Percentiles rank a stretch among this genome's conserved stretches.
Evolutionary conservation across 495 filamentous ascomycete species (phyloP).

Genomic region (Parmelia sp.): DNA sequence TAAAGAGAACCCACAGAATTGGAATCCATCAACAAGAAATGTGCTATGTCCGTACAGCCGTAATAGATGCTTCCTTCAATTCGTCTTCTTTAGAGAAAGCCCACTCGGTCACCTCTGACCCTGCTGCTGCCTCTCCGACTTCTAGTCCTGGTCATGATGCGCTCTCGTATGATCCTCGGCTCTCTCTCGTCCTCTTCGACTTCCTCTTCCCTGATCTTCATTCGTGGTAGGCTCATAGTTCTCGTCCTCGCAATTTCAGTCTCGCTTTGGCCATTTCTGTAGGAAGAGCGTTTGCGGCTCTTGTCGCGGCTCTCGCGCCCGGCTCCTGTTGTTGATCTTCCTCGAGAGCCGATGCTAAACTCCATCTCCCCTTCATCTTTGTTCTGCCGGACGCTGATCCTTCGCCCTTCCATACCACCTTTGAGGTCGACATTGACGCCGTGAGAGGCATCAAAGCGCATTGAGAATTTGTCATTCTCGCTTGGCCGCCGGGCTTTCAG

Average conservation of each 20-base stretch:
- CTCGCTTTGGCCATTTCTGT: constrained; percentile 20
- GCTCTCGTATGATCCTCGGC: constrained; percentile 16
- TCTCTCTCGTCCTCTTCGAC: not conserved
- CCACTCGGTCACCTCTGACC: constrained; percentile 16
- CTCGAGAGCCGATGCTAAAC: constrained; percentile 19
- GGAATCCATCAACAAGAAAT: not conserved
- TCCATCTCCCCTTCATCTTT: constrained; percentile 26
- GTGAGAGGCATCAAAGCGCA: constrained; percentile 36
- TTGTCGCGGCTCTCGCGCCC: constrained; percentile 15
- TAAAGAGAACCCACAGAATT: not conserved
- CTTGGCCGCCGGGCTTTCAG: constrained; percentile 21
- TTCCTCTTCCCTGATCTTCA: not conserved
- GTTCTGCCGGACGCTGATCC: constrained; percentile 83
- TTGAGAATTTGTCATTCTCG: constrained; percentile 19
- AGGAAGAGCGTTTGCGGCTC: constrained; percentile 19
- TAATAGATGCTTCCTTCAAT: not conserved
- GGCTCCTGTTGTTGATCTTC: not conserved
- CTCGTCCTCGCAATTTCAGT: constrained; percentile 17
- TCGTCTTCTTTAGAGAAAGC: not conserved
- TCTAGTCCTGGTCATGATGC: constrained; percentile 15
- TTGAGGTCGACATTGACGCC: constrained; percentile 92
- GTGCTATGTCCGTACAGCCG: constrained; percentile 1
- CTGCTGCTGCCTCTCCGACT: constrained; percentile 22
- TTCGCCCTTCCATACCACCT: constrained; percentile 88
- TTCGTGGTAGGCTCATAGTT: constrained; percentile 2